These are phyloP conservation scores for Podospora anserina DNA, from an alignment of 495 filamentous ascomycete genomes.

Conservation along the genomic window DNA sequence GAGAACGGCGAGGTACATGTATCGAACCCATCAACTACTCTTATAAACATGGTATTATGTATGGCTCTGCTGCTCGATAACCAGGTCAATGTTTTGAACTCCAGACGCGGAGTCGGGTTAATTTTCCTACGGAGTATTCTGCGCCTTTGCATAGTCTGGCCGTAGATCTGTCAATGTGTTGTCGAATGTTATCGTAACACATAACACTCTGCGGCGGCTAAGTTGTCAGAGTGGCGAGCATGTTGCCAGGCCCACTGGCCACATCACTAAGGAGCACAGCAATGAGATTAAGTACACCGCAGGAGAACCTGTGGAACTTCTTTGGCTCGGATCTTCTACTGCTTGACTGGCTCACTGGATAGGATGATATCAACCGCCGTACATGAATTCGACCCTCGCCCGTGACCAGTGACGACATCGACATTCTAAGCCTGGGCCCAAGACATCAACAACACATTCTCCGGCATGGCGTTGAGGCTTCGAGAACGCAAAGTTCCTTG, in stretches of 20 bases:
- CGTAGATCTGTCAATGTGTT: not conserved
- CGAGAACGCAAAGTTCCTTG: not conserved
- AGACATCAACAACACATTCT: not conserved
- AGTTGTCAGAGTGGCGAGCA: not conserved
- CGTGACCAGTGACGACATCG: not conserved
- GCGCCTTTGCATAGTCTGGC: not conserved
- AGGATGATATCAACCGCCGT: not conserved
- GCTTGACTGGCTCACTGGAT: too few relatives aligned
- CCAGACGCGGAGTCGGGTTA: not conserved
- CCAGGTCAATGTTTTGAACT: not conserved
- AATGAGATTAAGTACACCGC: not conserved
- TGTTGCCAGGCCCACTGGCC: not conserved
- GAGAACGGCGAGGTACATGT: not conserved
- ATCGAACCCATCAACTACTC: not conserved
- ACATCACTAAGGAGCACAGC: not conserved
- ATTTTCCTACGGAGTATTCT: not conserved
- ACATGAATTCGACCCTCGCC: not conserved
- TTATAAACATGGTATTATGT: not conserved
- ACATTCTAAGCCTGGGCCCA: not conserved
- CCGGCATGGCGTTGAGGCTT: not conserved
- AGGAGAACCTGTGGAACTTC: not conserved
- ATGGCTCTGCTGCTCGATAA: not conserved
- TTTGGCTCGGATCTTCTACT: not conserved
- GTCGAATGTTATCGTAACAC: not conserved
- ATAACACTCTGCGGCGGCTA: not conserved